Conservation (phyloP, 2,329 filamentous ascomycete species). For the Teratosphaeria zuluensis region DNA sequence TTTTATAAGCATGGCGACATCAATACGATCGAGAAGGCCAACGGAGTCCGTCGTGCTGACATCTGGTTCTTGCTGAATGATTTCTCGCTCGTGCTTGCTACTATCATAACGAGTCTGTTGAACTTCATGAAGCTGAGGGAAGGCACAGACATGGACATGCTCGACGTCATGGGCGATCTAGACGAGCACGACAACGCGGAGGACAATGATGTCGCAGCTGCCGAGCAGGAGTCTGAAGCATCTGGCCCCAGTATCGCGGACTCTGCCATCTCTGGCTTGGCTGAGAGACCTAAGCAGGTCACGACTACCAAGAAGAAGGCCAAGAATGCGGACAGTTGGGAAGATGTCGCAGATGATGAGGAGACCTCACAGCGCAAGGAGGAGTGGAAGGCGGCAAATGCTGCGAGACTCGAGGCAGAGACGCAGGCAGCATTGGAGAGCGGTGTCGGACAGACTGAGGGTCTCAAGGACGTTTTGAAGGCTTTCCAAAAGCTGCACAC, state of each 20-base stretch:
- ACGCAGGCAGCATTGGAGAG: constrained; percentile 18
- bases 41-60: constrained; percentile 56
- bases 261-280: constrained; percentile 19
- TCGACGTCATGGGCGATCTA: constrained; percentile 43
- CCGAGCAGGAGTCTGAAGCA: constrained; percentile 17
- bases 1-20: constrained; percentile 67
- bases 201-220: constrained; percentile 30
- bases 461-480: constrained; percentile 47
- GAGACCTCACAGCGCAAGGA: constrained; percentile 22
- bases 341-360: constrained; percentile 28
- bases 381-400: constrained; percentile 9
- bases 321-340: constrained; percentile 36
- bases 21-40: constrained; percentile 50
- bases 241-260: constrained; percentile 18
- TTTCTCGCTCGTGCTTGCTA: constrained; percentile 55
- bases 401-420: constrained; percentile 16
- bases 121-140: constrained; percentile 45
- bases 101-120: constrained; percentile 57
- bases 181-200: constrained; percentile 40
- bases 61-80: constrained; percentile 65
- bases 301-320: constrained; percentile 25
- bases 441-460: constrained; percentile 34
- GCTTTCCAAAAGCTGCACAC: constrained; percentile 49
- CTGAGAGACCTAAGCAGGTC: constrained; percentile 15
- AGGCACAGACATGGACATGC: constrained; percentile 39